Conservation (phyloP, 78 protist genomes). For the Dictyostelium firmibasis region DNA sequence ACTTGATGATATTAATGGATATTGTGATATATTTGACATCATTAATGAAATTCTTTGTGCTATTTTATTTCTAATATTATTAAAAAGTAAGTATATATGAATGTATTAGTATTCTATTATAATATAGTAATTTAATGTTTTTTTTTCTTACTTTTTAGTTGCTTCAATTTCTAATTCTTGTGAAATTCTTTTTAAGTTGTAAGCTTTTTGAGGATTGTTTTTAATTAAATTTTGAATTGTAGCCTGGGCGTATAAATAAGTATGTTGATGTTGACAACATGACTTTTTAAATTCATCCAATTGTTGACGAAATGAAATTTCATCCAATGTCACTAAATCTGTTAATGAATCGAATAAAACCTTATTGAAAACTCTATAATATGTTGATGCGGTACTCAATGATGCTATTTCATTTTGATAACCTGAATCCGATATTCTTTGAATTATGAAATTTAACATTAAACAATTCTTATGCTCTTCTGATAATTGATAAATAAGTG, state of each 20-base stretch:
- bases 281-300: conserved; percentile 63
- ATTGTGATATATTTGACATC: conserved; percentile 52
- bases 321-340: conserved; percentile 48
- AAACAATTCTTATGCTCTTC: conserved; percentile 69
- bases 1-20: conserved; percentile 42
- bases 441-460: conserved; percentile 77
- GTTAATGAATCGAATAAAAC: conserved; percentile 58
- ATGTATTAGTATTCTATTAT: too few species aligned
- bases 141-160: conserved; percentile 31
- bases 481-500: conserved; percentile 64
- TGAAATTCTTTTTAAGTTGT: conserved; percentile 54
- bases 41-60: conserved; percentile 48
- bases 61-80: conserved; percentile 15
- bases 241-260: conserved; percentile 75
- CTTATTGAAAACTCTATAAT: conserved; percentile 71
- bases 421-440: conserved; percentile 79
- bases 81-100: too few species aligned
- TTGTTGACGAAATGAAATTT: conserved; percentile 32
- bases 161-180: conserved; percentile 74
- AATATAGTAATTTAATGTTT: too few species aligned
- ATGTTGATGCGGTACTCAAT: conserved; percentile 75
- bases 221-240: conserved; percentile 19
- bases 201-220: conserved; percentile 31
- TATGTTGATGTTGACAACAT: conserved; percentile 79
- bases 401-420: conserved; percentile 80